These are phyloP conservation scores for Phyllosticta ampelicida DNA, from an alignment of 2,329 filamentous ascomycete genomes.

Conservation along the genomic window DNA sequence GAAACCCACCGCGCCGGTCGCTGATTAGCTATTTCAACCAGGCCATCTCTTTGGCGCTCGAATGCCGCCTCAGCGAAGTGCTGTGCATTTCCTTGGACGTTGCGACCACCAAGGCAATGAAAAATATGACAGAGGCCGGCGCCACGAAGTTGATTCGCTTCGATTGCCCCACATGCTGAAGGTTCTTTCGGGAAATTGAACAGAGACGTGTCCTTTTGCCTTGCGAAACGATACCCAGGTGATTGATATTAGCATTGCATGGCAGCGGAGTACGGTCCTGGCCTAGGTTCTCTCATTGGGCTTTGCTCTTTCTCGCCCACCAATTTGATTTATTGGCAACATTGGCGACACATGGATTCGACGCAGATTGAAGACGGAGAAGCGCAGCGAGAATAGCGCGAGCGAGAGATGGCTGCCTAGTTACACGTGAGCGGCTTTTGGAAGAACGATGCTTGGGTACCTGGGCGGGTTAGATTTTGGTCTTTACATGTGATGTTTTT, in stretches of 20 bases:
- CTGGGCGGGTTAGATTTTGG: not conserved
- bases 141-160: not conserved
- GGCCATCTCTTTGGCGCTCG: not conserved
- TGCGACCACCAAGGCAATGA: not conserved
- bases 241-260: not conserved
- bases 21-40: conserved; percentile 5
- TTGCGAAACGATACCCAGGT: not conserved
- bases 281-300: not conserved
- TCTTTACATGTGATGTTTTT: not conserved
- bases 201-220: not conserved
- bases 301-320: not conserved
- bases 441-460: not conserved
- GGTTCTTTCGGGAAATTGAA: not conserved
- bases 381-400: not conserved
- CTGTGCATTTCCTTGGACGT: not conserved
- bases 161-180: not conserved
- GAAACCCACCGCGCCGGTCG: conserved; percentile 5
- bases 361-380: not conserved
- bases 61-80: not conserved
- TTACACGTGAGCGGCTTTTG: not conserved
- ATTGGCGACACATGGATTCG: not conserved
- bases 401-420: not conserved
- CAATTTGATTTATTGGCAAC: not conserved
- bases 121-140: not conserved
- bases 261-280: not conserved